Evolutionary conservation across 306 rosid genomes (phyloP).

Genomic region (Elaeagnus macrophylla): DNA sequence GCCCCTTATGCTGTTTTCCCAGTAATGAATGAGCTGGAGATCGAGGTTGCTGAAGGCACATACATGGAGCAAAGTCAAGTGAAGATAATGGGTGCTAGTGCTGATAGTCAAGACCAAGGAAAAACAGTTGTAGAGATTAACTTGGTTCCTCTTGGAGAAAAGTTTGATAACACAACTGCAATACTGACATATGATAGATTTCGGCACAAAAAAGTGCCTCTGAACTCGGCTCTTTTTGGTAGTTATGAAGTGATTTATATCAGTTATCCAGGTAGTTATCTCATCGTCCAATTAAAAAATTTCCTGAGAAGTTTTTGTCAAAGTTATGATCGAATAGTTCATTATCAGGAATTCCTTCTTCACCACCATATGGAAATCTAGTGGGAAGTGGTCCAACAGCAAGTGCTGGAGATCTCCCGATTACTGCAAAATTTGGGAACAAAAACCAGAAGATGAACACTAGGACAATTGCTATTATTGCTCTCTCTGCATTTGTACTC

Average conservation of each 20-base stretch:
- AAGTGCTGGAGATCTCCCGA: conserved; percentile 43
- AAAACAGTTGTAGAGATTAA: conserved; percentile 66
- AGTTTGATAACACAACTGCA: conserved; percentile 76
- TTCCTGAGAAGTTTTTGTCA: conserved; percentile 16
- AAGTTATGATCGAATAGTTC: conserved; percentile 29
- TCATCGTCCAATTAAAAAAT: conserved; percentile 11
- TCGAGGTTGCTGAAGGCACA: conserved; percentile 80
- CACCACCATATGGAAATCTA: conserved; percentile 37
- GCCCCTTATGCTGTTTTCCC: conserved; percentile 72
- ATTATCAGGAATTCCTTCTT: conserved; percentile 65
- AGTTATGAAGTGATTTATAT: conserved; percentile 49
- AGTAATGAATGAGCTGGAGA: conserved; percentile 68
- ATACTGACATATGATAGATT: conserved; percentile 53
- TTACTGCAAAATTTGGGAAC: conserved; percentile 37
- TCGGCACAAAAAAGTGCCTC: conserved; percentile 67
- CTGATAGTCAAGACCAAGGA: conserved; percentile 71
- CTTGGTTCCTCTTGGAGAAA: conserved; percentile 86
- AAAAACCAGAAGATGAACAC: conserved; percentile 53
- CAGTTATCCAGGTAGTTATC: conserved; percentile 69
- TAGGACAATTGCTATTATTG: conserved; percentile 50
- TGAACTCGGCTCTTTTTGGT: conserved; percentile 65
- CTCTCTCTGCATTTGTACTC: conserved; percentile 67
- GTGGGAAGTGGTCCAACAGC: conserved; percentile 42
- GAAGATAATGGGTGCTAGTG: conserved; percentile 87
- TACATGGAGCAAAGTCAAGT: conserved; percentile 86